These are phyloP conservation scores for Melaleuca alternifolia DNA, from an alignment of 345 rosid genomes.

Conservation along the genomic window DNA sequence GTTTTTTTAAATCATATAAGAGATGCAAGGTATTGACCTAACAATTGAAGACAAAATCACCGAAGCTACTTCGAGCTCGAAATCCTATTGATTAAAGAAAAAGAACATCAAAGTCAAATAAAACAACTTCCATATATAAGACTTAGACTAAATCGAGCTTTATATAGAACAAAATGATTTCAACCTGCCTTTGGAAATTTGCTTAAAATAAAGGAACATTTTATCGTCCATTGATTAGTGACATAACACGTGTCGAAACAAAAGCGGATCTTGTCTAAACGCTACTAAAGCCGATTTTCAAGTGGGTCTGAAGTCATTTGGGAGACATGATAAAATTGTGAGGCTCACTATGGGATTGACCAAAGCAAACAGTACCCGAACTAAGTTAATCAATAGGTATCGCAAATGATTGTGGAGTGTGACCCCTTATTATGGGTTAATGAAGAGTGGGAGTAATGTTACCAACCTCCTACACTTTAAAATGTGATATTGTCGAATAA, in stretches of 20 bases:
- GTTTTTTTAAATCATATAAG: too few species aligned
- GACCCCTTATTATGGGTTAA: not conserved
- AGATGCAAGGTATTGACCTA: too few species aligned
- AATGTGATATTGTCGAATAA: not conserved
- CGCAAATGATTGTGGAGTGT: not conserved
- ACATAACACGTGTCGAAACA: fast-evolving
- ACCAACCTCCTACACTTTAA: not conserved
- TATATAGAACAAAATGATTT: not conserved
- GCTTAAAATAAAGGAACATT: too few species aligned
- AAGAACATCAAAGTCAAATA: not conserved
- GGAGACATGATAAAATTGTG: not conserved
- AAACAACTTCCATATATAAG: not conserved
- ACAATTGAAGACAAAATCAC: too few species aligned
- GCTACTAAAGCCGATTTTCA: fast-evolving
- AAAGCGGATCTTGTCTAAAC: not conserved
- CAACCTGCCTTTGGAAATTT: too few species aligned
- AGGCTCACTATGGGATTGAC: not conserved
- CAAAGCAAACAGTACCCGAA: not conserved
- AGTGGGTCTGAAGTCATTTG: fast-evolving
- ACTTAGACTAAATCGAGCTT: not conserved
- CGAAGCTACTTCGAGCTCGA: too few species aligned
- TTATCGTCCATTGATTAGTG: not conserved
- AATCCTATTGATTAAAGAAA: not conserved
- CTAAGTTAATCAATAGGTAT: not conserved
- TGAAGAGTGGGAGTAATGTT: not conserved